A percentile compares a stretch with the other conserved stretches of the same genome.
Conservation (phyloP, 495 filamentous ascomycete species). For the Penicillium chermesinum region DNA sequence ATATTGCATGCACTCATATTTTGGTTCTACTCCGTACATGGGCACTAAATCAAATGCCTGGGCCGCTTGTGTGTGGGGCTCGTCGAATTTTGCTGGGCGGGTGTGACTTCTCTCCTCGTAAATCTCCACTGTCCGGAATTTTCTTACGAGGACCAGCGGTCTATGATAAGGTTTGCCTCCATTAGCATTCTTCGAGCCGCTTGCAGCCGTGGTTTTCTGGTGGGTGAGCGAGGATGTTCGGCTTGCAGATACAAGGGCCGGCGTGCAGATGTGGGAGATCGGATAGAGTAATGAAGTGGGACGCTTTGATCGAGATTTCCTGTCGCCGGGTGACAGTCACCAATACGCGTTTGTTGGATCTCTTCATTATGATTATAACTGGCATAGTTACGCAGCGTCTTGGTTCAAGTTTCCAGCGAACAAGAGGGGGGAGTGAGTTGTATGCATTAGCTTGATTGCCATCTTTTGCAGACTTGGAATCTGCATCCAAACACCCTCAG, state of each 20-base stretch:
- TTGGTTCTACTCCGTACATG: too few species aligned
- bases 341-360: neutral
- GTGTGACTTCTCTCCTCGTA: slow-evolving; percentile 14
- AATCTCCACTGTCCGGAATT: slow-evolving; percentile 22
- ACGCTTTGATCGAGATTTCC: neutral
- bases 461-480: neutral
- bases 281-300: neutral
- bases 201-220: neutral
- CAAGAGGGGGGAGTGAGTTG: neutral
- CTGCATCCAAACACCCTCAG: too few species aligned
- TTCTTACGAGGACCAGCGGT: slow-evolving; percentile 19
- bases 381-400: neutral
- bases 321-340: neutral
- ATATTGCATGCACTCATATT: neutral
- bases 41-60: too few species aligned
- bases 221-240: neutral
- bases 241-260: neutral
- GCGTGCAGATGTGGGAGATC: neutral
- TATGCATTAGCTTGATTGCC: neutral
- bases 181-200: neutral
- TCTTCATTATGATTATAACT: slow-evolving; percentile 7
- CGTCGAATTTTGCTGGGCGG: slow-evolving; percentile 3
- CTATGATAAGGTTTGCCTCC: slow-evolving; percentile 2
- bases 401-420: neutral
- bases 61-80: slow-evolving; percentile 9